phyloP scores from a whole-genome alignment of 768 basidiomycete species.

The Coprinellus micaceus region DNA sequence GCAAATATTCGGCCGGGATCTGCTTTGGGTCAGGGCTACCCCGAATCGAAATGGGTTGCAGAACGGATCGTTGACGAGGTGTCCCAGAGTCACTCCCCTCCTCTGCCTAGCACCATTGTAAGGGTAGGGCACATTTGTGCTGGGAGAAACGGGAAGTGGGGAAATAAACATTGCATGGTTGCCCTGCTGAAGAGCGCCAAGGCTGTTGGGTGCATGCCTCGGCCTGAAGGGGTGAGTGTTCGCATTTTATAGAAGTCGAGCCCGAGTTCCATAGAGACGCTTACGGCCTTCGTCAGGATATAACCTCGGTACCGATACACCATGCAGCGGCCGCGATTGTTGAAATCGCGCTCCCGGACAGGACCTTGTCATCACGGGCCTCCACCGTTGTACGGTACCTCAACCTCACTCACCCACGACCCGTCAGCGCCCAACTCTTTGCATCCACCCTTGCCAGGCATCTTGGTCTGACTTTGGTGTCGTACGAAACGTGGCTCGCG shows the following conservation, averaged over 20 bases:
- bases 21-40: slow-evolving; percentile 33
- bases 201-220: not conserved
- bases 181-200: slow-evolving; percentile 24
- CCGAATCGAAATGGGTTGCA: slow-evolving; percentile 34
- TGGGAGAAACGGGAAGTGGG: slow-evolving; percentile 37
- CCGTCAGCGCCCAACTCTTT: slow-evolving; percentile 19
- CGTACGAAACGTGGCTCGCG: slow-evolving; percentile 28
- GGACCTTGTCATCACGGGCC: not conserved
- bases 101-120: slow-evolving; percentile 28
- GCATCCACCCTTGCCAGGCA: slow-evolving; percentile 16
- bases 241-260: not conserved
- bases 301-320: not conserved
- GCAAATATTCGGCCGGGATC: slow-evolving; percentile 16
- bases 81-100: slow-evolving; percentile 23
- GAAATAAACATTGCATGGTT: slow-evolving; percentile 37
- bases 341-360: not conserved
- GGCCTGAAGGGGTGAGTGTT: not conserved
- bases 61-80: slow-evolving; percentile 23
- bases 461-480: slow-evolving; percentile 25
- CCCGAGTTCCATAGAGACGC: not conserved
- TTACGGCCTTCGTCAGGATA: not conserved
- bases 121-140: slow-evolving; percentile 38
- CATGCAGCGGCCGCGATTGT: not conserved
- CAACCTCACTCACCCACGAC: slow-evolving; percentile 26
- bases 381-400: slow-evolving; percentile 7